A percentile compares a stretch with the other conserved stretches of the same genome.
These are phyloP conservation scores for Ceriops tagal DNA, from an alignment of 345 rosid species.

Conservation along the genomic window DNA sequence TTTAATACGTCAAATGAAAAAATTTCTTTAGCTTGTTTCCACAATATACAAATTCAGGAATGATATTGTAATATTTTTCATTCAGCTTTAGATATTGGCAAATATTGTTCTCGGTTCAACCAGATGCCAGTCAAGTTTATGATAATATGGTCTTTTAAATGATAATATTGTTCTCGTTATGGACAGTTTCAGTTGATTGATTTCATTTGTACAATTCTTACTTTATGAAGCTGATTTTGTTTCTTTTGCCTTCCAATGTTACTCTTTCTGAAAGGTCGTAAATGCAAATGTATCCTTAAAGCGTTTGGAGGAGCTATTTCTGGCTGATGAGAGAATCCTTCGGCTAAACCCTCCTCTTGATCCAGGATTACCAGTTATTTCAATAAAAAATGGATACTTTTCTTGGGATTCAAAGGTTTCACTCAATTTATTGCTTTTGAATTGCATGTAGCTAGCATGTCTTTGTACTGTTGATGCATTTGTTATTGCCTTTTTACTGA, in stretches of 20 bases:
- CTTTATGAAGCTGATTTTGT: constrained; percentile 6
- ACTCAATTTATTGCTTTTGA: not conserved
- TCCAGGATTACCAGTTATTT: constrained; percentile 65
- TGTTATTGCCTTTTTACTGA: not conserved
- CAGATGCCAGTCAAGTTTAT: not conserved
- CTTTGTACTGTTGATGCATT: not conserved
- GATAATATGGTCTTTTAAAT: not conserved
- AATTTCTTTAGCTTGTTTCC: too few relatives aligned
- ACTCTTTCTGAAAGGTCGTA: constrained; percentile 49
- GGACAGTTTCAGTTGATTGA: not conserved
- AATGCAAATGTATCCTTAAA: constrained; percentile 93
- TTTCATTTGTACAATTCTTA: not conserved
- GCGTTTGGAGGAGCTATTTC: constrained; percentile 88
- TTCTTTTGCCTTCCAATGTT: constrained; percentile 21
- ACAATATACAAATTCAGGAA: too few relatives aligned
- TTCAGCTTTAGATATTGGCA: not conserved
- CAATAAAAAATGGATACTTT: constrained; percentile 80
- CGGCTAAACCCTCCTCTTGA: constrained; percentile 86
- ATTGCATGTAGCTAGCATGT: not conserved
- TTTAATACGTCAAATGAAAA: too few relatives aligned
- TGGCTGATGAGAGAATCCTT: constrained; percentile 88
- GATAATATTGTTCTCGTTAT: too few relatives aligned
- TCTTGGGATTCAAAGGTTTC: constrained; percentile 94
- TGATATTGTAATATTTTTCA: not conserved
- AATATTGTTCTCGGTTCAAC: not conserved